Evolutionary conservation across 768 basidiomycete species (phyloP), one percentile per base, ranked within the genome.

Genomic region (Mycena vulgaris): DNA sequence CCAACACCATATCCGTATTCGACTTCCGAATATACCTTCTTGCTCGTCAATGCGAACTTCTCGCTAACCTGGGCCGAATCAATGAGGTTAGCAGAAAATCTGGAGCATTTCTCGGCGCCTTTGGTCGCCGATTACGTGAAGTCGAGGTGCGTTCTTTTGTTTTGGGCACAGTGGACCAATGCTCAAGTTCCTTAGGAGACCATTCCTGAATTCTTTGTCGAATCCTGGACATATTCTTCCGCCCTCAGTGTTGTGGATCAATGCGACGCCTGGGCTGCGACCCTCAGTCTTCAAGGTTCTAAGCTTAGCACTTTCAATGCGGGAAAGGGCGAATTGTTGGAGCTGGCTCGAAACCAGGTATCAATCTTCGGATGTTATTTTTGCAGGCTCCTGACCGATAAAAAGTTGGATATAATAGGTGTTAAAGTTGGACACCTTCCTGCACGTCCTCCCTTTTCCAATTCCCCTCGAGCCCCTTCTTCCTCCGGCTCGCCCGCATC

Each of bases 201-300:
- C 5, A 82, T 93, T 27, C 87, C 93, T 0, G 82, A 83, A 21
- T 89, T 92, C 76, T 98, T 97, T 78, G 85, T 98, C 37, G 95
- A 98, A 77, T 92, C 94, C 0, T 99, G 98, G 98, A 92, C 89
- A 37, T 98, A 95, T 80, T 95, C 94, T 21, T 95, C 96, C 0
- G 91, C 95, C 23, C 84, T 97, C 49, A 95, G 92, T 71, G 90
- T 93, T 49, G 89, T 96, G 30, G 91, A 95, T 16, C 91, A 92
- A 73, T 94, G 92, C 74, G 92, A 94, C 70, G 79, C 81, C 2
- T 96, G 95, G 94, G 86, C 87, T 14, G 78, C 82, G n/a, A 72
- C 79, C 1, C 80, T 84, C 67, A 82, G 85, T 27, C 77, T 90
- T 52, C 87, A 92, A 56, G 83, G 86, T 3, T 64, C 83, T 2